Conservation (phyloP, 108 stramenopile species). For the Nitzschia sp. region DNA sequence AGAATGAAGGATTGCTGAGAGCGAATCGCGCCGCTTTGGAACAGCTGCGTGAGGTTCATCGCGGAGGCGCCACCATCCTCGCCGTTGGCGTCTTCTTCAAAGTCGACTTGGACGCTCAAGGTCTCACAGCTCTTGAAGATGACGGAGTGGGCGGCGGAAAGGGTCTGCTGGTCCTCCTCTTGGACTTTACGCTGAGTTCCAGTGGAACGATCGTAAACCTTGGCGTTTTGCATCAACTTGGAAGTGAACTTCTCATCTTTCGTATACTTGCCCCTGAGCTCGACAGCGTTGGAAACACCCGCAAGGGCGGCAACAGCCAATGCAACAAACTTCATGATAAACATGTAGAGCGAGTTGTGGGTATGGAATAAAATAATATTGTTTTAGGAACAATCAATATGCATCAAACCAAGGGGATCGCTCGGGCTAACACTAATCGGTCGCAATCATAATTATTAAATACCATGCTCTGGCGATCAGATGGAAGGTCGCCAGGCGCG, state of each 20-base stretch:
- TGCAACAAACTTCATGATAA: constrained; percentile 42
- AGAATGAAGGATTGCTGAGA: constrained; percentile 53
- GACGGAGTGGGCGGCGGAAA: constrained; percentile 27
- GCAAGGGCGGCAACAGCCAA: constrained; percentile 36
- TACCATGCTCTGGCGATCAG: too few species aligned
- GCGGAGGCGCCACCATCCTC: neutral
- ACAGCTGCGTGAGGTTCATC: neutral
- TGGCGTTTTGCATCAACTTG: constrained; percentile 21
- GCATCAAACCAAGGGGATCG: too few species aligned
- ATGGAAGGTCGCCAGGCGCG: too few species aligned
- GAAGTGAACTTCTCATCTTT: constrained; percentile 7
- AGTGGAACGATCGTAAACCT: constrained; percentile 14
- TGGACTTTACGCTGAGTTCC: constrained; percentile 6
- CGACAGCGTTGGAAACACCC: constrained; percentile 15
- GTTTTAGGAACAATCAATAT: too few species aligned
- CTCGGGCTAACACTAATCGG: too few species aligned
- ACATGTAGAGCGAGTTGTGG: too few species aligned
- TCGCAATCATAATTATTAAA: too few species aligned
- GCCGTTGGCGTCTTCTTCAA: neutral
- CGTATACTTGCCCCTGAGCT: neutral
- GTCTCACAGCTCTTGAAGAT: constrained; percentile 25
- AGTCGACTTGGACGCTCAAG: neutral
- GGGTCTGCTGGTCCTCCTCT: too few species aligned
- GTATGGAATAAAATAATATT: too few species aligned
- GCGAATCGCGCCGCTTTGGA: neutral